Evolutionary conservation across 169 alveolate species (phyloP).

Genomic region (Babesia ovis): DNA sequence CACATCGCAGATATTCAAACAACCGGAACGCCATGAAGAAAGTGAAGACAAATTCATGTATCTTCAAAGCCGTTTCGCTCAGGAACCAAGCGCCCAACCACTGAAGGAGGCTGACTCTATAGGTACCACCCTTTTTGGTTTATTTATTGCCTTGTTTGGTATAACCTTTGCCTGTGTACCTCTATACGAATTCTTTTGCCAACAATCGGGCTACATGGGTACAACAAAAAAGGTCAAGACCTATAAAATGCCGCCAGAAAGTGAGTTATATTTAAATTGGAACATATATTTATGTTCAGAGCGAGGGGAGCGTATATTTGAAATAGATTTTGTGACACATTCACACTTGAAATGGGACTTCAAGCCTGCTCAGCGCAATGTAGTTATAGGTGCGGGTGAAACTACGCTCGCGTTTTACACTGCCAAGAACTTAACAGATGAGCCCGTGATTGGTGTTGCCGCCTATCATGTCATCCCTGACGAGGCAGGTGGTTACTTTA

Average conservation of each 20-base stretch:
- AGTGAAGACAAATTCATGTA: conserved; percentile 13
- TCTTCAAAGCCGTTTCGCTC: conserved; percentile 10
- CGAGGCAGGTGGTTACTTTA: conserved; percentile 91
- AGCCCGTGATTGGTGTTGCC: conserved; percentile 88
- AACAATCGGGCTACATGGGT: conserved; percentile 78
- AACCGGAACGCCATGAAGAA: background rate
- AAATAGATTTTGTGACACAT: conserved; percentile 75
- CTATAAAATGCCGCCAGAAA: conserved; percentile 60
- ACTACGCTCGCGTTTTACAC: conserved; percentile 87
- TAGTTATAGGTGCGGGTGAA: conserved; percentile 87
- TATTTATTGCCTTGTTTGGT: conserved; percentile 72
- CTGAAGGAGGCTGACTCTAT: conserved; percentile 27
- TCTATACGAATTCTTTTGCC: conserved; percentile 77
- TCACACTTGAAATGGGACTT: conserved; percentile 85
- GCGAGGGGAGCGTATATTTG: conserved; percentile 67
- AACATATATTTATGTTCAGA: conserved; percentile 34
- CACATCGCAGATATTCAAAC: conserved; percentile 3
- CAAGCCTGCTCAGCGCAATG: conserved; percentile 82
- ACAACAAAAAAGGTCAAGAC: conserved; percentile 57
- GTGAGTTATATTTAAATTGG: conserved; percentile 23
- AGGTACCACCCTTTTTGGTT: conserved; percentile 22
- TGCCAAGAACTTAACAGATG: conserved; percentile 77
- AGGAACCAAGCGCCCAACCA: background rate
- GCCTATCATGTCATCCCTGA: conserved; percentile 90
- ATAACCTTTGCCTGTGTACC: conserved; percentile 78